Evolutionary conservation across 257 asterid species (phyloP).

Genomic region (Plectranthus barbatus): DNA sequence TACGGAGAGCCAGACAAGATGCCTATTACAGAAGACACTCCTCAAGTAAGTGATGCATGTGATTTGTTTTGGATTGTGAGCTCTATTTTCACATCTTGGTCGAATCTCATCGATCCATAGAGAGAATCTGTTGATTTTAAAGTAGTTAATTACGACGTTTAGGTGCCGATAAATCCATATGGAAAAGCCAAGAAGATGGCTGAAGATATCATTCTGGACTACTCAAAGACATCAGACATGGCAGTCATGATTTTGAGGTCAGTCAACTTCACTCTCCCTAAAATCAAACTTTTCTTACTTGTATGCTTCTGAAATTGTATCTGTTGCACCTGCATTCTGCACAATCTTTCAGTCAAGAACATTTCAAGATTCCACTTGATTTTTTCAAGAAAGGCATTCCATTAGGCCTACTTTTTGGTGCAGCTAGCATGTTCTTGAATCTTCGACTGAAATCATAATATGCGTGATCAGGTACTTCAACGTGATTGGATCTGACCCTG

Average conservation of each 20-base stretch:
- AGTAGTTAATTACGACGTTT: not conserved
- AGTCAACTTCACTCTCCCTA: not conserved
- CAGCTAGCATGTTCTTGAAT: no score
- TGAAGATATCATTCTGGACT: conserved; percentile 81
- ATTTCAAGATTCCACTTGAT: no score
- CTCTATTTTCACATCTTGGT: not conserved
- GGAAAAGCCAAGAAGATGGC: conserved; percentile 99
- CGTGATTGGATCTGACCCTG: conserved; percentile 87
- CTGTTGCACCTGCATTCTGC: no score
- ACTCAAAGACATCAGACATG: conserved; percentile 77
- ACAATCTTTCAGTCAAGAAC: no score
- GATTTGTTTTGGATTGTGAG: no score
- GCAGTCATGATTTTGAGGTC: conserved; percentile 86
- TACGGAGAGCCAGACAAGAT: conserved; percentile 91
- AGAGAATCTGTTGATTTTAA: not conserved
- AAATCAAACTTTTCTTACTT: not conserved
- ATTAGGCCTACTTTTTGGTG: not conserved
- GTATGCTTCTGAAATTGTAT: no score
- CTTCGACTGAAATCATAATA: no score
- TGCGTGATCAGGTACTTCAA: conserved; percentile 63
- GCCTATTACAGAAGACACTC: conserved; percentile 83
- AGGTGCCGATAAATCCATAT: conserved; percentile 85
- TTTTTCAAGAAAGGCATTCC: not conserved
- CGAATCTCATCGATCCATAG: not conserved
- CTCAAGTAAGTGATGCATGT: conserved; percentile 48